Evolutionary conservation across 352 stramenopile genomes (phyloP), one percentile per base, ranked within the genome.

Genomic region (Phytopythium kandeliae): DNA sequence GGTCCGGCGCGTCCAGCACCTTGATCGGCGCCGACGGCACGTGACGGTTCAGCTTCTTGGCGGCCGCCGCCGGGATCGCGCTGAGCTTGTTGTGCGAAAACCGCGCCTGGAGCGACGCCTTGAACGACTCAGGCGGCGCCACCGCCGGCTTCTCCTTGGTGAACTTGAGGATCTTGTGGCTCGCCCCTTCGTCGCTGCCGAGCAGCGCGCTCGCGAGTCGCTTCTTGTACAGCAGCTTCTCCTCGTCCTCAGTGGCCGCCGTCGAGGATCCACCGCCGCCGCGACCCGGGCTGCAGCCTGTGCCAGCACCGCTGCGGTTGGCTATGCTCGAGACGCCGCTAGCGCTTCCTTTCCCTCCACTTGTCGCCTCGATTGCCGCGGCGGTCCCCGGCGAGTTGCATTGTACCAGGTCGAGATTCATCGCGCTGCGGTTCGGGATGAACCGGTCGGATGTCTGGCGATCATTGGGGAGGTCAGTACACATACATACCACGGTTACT

Each of bases 91-190:
- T 98, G 78, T 99, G 98, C 13, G 98, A 90, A 57, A 99, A 94
- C 36, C 79, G 78, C 36, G 77, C 75, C 4, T 96, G 86, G 0
- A 99, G 72, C 42, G 96, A 96, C 52, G 97, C 97, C 45, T 98
- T 89, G 62, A 98, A 98, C 31, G 97, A 97, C 48, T 88, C 75
- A 10, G 78, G 77, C 15, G 96, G 89, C 19, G 92, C 88, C 28
- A 96, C 84, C 24, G 76, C 84, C n/a, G 96, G 97, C 34, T 97
- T 97, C 59, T 97, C 98, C 38, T 98, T 87, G 45, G 90, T 96
- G 67, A 99, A 99, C 54, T 97, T 97, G 44, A 99, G 83, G 48
- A 99, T 98, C 40, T 97, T 96, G 78, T 96, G 82, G 54, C 90
- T 84, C 21, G 82, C 77, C 30, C 74, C 60, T 36, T 84, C 78